A percentile compares a stretch with the other conserved stretches of the same genome.
Conservation (phyloP, 352 stramenopile species). For the Globisporangium spinosum region DNA sequence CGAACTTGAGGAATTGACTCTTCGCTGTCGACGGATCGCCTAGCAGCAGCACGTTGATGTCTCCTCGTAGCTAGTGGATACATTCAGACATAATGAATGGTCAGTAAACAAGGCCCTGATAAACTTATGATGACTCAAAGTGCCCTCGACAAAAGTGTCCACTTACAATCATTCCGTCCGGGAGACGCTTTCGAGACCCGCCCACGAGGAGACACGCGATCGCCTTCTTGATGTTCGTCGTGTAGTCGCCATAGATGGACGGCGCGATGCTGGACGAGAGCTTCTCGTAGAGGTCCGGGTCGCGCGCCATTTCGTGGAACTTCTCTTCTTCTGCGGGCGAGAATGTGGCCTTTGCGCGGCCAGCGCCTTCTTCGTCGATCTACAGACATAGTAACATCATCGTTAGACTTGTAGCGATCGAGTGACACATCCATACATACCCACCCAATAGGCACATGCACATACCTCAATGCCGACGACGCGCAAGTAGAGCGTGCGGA, state of each 20-base stretch:
- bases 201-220: conserved; percentile 95
- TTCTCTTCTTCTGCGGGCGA: conserved; percentile 96
- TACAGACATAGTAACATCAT: conserved; percentile 11
- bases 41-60: conserved; percentile 98
- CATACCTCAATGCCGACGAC: conserved; percentile 93
- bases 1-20: conserved; percentile 98
- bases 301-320: conserved; percentile 91
- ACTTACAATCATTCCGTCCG: conserved; percentile 93
- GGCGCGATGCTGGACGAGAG: conserved; percentile 89
- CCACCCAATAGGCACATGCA: neutral
- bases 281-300: conserved; percentile 93
- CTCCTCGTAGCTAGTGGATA: conserved; percentile 78
- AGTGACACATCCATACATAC: neutral
- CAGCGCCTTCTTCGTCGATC: conserved; percentile 90
- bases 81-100: neutral
- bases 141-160: neutral
- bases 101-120: neutral
- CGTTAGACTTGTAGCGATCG: neutral
- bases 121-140: neutral
- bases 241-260: conserved; percentile 96
- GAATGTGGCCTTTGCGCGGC: conserved; percentile 90
- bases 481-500: conserved; percentile 93
- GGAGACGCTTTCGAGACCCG: conserved; percentile 91
- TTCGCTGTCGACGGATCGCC: conserved; percentile 98
- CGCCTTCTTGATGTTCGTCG: conserved; percentile 96